Evolutionary conservation across 805 yeast genomes (phyloP), one percentile per base, ranked within the genome.

Genomic region (Starmerella geochares): DNA sequence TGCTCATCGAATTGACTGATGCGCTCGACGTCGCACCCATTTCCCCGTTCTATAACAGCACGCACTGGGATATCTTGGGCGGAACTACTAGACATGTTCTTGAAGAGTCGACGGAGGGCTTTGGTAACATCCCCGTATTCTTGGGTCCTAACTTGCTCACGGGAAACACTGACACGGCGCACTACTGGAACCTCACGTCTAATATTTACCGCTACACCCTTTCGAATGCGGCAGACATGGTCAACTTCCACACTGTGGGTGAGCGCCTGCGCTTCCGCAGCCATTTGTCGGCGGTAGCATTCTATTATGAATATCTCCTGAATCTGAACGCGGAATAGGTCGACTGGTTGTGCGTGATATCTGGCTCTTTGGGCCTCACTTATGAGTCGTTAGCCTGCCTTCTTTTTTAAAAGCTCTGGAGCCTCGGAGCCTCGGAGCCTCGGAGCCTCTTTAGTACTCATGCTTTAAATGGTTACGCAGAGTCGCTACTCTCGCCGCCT

Each of bases 161-260:
- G 2, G 88, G 81, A 33, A 82, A 82, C 65, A 82, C 88, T 4
- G 88, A 83, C 62, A 81, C 88, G 2, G 69, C 71, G 50, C 72
- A 75, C 59, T 83, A 80, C 64, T 80, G 85, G 86, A 63, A 67
- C 40, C 66, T 82, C 56, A 74, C 82, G 2, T 62, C 67, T 29
- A 74, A 81, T 62, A 77, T 83, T 45, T 82, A 71, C 68, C 70
- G 88, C 51, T 78, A 71, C 63, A 25, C 25, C 17, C 35, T 48
- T 13, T 46, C 53, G 32, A 63, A 41, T n/a, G 14, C 21, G 14
- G 62, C 28, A 11, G 62, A 58, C 39, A 21, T 20, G 39, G 37
- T 20, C 16, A 49, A 53, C 42, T 60, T 65, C 28, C 90, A 83
- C 65, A 77, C 83, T 28, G 80, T 81, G 17, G 75, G 83, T 60